Evolutionary conservation across 345 rosid genomes (phyloP), one percentile per base, ranked within the genome.

Genomic region (Bruguiera sexangula): DNA sequence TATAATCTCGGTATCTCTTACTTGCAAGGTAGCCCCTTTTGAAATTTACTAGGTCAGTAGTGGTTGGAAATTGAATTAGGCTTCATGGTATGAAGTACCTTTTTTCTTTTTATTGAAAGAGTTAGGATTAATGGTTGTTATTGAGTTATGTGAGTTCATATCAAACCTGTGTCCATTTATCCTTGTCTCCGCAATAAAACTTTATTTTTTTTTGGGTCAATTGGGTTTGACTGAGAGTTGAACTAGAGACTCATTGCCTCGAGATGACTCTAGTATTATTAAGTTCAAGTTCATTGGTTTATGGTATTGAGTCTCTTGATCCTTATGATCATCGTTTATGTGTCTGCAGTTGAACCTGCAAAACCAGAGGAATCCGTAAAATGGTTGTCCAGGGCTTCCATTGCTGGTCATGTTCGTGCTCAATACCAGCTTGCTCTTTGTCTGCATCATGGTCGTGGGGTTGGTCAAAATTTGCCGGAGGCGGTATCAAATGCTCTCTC

Each of bases 341-440:
- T 65, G 60, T 61, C 26, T 83, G 85, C 82, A 90, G 97, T 68
- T 73, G 87, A 95, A 78, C 92, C 92, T 15, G 46, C 83, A 31
- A 79, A 82, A 37, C 81, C 68, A 0, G 73, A 79, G 71, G 90
- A 86, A 82, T 96, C 98, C 11, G 66, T 87, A 32, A 81, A 72
- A 59, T 95, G 97, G 97, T 81, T 95, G 68, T 71, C 67, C 5
- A 61, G 66, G 64, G 91, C 98, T 73, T 85, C 94, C 4, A 54
- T 78, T 16, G 83, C 85, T 6, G 94, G 96, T 10, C 87, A 90
- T 62, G 76, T 74, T 68, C 87, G 96, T 22, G 96, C 99, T 32
- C 96, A 88, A 69, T 92, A 88, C 85, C 98, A 92, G 73, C 76
- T 92, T 11, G 98, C 91, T 2, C 96, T 92, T 68, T 90, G 94